These are phyloP conservation scores for Paratinospora sagittata DNA, from an alignment of 164 flowering plant genomes.

Conservation along the genomic window DNA sequence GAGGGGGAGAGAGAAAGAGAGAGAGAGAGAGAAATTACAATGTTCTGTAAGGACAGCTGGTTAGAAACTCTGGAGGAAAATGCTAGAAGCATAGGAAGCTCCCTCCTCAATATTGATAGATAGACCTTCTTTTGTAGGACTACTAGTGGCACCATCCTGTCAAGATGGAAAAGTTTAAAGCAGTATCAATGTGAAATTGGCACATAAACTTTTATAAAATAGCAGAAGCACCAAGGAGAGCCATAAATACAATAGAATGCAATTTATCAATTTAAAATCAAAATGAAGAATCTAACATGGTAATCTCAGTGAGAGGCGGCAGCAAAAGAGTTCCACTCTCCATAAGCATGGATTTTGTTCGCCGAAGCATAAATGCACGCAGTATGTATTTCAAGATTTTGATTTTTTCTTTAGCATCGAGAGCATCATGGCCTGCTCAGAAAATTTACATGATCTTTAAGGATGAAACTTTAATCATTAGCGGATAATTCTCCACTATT, in stretches of 20 bases:
- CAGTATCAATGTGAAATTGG: background rate
- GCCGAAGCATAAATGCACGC: slow-evolving; percentile 80
- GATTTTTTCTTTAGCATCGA: slow-evolving; percentile 34
- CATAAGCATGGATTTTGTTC: slow-evolving; percentile 77
- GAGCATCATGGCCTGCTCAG: slow-evolving; percentile 40
- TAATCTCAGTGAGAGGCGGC: slow-evolving; percentile 86
- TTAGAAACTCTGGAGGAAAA: slow-evolving; percentile 57
- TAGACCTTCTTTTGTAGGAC: slow-evolving; percentile 79
- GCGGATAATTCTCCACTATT: background rate
- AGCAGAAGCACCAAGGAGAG: slow-evolving; percentile 4
- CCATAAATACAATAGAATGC: background rate
- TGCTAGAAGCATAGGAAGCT: slow-evolving; percentile 75
- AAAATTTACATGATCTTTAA: slow-evolving; percentile 15
- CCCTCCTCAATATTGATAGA: slow-evolving; percentile 77
- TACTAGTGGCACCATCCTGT: slow-evolving; percentile 76
- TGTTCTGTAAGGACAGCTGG: slow-evolving; percentile 77
- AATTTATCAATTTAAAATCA: slow-evolving; percentile 7
- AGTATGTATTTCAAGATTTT: slow-evolving; percentile 51
- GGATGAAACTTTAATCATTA: slow-evolving; percentile 5
- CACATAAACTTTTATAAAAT: background rate
- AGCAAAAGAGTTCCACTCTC: slow-evolving; percentile 61
- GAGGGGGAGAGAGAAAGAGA: background rate
- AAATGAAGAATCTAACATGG: slow-evolving; percentile 51
- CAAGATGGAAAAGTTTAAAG: slow-evolving; percentile 11
- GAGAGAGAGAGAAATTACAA: slow-evolving; percentile 31